Evolutionary conservation across 495 filamentous ascomycete genomes (phyloP).

Genomic region (Trichoderma virens): DNA sequence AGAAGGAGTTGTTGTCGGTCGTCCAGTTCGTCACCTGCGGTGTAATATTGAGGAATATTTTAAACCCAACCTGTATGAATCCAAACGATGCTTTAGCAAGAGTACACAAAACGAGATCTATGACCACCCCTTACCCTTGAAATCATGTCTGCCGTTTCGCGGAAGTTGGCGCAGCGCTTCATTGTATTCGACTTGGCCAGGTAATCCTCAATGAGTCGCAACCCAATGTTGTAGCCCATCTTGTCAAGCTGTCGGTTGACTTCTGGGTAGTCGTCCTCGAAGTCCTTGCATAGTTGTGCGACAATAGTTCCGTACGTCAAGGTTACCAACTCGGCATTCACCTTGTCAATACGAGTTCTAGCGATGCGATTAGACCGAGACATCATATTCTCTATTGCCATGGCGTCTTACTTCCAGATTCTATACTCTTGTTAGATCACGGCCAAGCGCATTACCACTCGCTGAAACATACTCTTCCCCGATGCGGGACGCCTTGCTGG

Average conservation of each 20-base stretch:
- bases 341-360: constrained; percentile 61
- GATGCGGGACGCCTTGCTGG: constrained; percentile 82
- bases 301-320: constrained; percentile 98
- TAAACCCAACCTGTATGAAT: constrained; percentile 84
- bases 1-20: constrained; percentile 92
- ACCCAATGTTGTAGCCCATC: constrained; percentile 98
- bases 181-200: constrained; percentile 87
- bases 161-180: constrained; percentile 77
- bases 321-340: constrained; percentile 89
- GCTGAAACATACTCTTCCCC: constrained; percentile 83
- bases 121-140: constrained; percentile 58
- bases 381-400: neutral
- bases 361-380: constrained; percentile 1
- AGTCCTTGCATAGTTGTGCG: constrained; percentile 92
- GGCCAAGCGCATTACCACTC: constrained; percentile 11
- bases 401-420: constrained; percentile 85
- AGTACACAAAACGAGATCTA: neutral
- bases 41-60: constrained; percentile 98
- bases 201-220: constrained; percentile 95
- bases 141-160: constrained; percentile 94
- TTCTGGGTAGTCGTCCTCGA: constrained; percentile 82
- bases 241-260: constrained; percentile 96
- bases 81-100: neutral
- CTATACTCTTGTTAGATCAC: constrained; percentile 43
- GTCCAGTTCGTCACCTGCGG: constrained; percentile 94